Evolutionary conservation across 2,329 filamentous ascomycete species (phyloP).

Genomic region (Fusarium dimerum): DNA sequence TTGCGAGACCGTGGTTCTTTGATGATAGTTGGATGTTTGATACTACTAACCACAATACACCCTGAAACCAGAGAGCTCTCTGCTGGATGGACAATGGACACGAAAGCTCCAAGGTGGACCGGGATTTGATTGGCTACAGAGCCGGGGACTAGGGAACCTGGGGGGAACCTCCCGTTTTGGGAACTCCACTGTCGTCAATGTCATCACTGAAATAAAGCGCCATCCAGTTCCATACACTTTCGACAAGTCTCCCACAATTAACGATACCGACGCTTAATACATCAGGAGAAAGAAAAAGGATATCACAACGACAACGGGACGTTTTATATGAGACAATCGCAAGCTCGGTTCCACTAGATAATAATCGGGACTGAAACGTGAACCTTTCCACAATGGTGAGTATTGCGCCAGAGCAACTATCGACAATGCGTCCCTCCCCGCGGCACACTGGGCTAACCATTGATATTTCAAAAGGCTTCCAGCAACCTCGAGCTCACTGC

Average conservation of each 20-base stretch:
- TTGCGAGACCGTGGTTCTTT: slow-evolving; percentile 2
- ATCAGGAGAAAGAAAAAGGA: no score
- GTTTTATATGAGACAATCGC: no score
- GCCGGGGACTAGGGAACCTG: slow-evolving; percentile 6
- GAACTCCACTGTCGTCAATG: slow-evolving; percentile 11
- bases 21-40: slow-evolving; percentile 17
- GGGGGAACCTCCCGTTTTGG: slow-evolving; percentile 4
- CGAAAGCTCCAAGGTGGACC: slow-evolving; percentile 37
- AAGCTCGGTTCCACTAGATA: no score
- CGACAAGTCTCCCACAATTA: no score
- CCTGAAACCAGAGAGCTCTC: slow-evolving; percentile 19
- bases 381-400: no score
- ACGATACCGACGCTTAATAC: no score
- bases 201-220: slow-evolving; percentile 12
- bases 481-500: slow-evolving; percentile 57
- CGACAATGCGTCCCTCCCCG: no score
- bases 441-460: background rate
- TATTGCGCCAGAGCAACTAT: no score
- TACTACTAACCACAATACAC: slow-evolving; percentile 7
- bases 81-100: slow-evolving; percentile 28
- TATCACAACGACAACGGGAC: no score
- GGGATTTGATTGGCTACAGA: slow-evolving; percentile 34
- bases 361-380: no score
- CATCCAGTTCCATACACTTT: background rate
- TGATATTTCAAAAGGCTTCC: slow-evolving; percentile 13